These are phyloP conservation scores for Sugiyamaella xylanicola DNA, from an alignment of 1,139 yeast genomes.

Conservation along the genomic window DNA sequence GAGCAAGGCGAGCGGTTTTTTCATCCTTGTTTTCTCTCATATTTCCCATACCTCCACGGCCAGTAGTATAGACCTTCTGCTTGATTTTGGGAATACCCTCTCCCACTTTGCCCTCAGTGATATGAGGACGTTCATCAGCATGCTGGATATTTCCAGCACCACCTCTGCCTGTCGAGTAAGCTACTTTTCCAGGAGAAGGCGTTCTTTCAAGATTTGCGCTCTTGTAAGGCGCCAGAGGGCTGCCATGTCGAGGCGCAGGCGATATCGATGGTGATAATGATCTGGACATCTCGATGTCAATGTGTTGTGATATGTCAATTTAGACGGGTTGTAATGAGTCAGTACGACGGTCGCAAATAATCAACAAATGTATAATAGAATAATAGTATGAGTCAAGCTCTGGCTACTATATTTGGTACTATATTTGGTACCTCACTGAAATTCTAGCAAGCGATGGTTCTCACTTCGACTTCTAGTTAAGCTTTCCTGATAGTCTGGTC, in stretches of 20 bases:
- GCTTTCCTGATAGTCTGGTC: too few relatives aligned
- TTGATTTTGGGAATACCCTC: conserved; percentile 62
- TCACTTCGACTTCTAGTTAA: too few relatives aligned
- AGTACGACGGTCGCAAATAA: too few relatives aligned
- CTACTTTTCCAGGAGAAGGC: conserved; percentile 21
- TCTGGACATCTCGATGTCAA: too few relatives aligned
- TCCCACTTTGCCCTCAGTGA: conserved; percentile 50
- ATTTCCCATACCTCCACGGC: conserved; percentile 82
- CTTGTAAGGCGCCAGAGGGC: conserved; percentile 3
- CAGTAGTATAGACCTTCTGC: conserved; percentile 65
- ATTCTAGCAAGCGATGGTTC: too few relatives aligned
- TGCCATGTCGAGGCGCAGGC: background rate
- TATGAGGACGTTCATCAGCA: conserved; percentile 52
- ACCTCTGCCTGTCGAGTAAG: conserved; percentile 72
- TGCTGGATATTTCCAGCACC: conserved; percentile 73
- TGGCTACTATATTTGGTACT: too few relatives aligned
- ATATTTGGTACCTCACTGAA: too few relatives aligned
- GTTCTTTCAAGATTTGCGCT: conserved; percentile 7
- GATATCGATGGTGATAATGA: background rate
- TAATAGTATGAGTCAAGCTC: too few relatives aligned
- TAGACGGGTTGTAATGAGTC: too few relatives aligned
- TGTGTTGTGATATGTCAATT: too few relatives aligned
- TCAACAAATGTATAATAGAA: too few relatives aligned
- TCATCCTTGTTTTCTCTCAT: conserved; percentile 70
- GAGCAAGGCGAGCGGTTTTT: conserved; percentile 61